These are phyloP conservation scores for Tolypocladium guangdongense DNA, from an alignment of 2,329 filamentous ascomycete genomes.

Conservation along the genomic window DNA sequence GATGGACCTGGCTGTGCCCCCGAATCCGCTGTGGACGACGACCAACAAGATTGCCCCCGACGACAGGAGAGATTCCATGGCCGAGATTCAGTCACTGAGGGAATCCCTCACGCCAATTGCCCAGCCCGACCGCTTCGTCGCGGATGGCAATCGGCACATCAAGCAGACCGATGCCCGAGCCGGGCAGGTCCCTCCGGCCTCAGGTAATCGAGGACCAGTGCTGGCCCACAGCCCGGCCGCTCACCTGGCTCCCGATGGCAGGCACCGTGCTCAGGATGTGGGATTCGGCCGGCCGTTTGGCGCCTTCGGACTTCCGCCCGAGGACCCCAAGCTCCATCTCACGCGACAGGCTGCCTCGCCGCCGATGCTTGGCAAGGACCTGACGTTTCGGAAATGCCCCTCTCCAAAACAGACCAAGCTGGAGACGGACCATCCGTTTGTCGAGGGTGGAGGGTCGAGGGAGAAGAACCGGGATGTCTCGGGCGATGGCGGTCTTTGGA, in stretches of 20 bases:
- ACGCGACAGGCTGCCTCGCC: constrained; percentile 51
- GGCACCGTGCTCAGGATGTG: not conserved
- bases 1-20: constrained; percentile 28
- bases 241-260: not conserved
- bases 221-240: not conserved
- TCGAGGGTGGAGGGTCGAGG: constrained; percentile 32
- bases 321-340: constrained; percentile 30
- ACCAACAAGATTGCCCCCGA: constrained; percentile 17
- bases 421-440: constrained; percentile 61
- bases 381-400: constrained; percentile 68
- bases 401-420: constrained; percentile 80
- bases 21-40: constrained; percentile 31
- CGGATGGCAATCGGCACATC: constrained; percentile 5
- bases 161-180: not conserved
- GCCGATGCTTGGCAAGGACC: constrained; percentile 78
- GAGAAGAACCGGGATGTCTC: constrained; percentile 43
- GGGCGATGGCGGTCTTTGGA: constrained; percentile 61
- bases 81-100: constrained; percentile 9
- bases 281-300: constrained; percentile 33
- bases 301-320: constrained; percentile 23
- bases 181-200: not conserved
- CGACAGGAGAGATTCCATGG: constrained; percentile 16
- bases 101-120: constrained; percentile 14
- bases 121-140: constrained; percentile 10
- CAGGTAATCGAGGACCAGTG: too few species aligned